A percentile compares a stretch with the other conserved stretches of the same genome.
Evolutionary conservation across 768 basidiomycete genomes (phyloP).

Genomic region (Rubroboletus satanas): DNA sequence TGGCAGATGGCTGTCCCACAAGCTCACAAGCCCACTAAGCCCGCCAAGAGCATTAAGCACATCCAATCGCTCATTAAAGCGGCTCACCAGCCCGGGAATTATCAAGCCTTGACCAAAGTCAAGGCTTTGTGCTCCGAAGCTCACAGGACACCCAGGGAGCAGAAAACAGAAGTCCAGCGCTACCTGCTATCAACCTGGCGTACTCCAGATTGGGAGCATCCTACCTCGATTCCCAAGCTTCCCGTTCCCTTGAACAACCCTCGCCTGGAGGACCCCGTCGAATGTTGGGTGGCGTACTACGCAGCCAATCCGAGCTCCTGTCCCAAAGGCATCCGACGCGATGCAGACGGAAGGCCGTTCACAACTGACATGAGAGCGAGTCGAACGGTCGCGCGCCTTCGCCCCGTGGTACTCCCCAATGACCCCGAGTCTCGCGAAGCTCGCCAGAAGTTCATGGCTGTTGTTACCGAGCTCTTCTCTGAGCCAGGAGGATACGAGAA

Average conservation of each 20-base stretch:
- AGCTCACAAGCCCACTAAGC: slow-evolving; percentile 16
- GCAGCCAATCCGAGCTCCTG: slow-evolving; percentile 42
- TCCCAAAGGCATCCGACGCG: slow-evolving; percentile 45
- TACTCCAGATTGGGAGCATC: slow-evolving; percentile 36
- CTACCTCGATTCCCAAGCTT: slow-evolving; percentile 16
- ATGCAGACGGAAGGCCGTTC: slow-evolving; percentile 35
- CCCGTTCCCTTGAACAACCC: slow-evolving; percentile 37
- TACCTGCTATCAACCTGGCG: slow-evolving; percentile 43
- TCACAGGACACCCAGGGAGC: slow-evolving; percentile 40
- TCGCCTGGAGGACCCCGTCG: slow-evolving; percentile 44
- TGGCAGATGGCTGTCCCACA: slow-evolving; percentile 26
- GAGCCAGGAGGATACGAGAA: slow-evolving; percentile 38
- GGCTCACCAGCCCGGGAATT: slow-evolving; percentile 42
- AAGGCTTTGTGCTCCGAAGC: slow-evolving; percentile 45
- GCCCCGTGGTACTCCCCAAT: slow-evolving; percentile 34
- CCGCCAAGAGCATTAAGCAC: slow-evolving; percentile 38
- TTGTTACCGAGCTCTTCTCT: slow-evolving; percentile 40
- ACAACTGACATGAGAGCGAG: slow-evolving; percentile 45
- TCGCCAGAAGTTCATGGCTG: slow-evolving; percentile 39
- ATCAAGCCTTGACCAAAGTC: slow-evolving; percentile 38
- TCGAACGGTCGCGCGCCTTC: slow-evolving; percentile 46
- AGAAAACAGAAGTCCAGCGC: slow-evolving; percentile 43
- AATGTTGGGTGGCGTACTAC: slow-evolving; percentile 45
- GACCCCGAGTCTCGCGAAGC: slow-evolving; percentile 33
- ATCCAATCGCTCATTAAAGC: slow-evolving; percentile 41